Evolutionary conservation across 2,329 filamentous ascomycete genomes (phyloP).

Genomic region (Zasmidium angulare): DNA sequence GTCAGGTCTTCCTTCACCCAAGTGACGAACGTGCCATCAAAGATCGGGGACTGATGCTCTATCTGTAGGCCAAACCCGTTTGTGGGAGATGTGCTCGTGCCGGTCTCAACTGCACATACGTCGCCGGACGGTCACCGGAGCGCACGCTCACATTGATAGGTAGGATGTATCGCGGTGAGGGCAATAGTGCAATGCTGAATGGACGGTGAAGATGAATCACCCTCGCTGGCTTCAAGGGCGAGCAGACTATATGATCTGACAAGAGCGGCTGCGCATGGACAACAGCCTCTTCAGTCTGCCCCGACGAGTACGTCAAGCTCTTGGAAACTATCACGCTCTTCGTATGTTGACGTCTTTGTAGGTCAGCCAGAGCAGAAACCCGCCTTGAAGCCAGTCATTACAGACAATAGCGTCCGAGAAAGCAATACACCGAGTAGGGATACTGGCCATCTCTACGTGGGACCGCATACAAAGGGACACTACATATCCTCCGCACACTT

Average conservation of each 20-base stretch:
- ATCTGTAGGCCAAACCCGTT: slow-evolving; percentile 7
- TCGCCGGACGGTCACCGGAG: slow-evolving; percentile 11
- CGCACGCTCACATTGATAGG: slow-evolving; percentile 16
- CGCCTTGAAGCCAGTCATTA: background rate
- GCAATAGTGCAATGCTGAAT: background rate
- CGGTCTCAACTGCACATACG: slow-evolving; percentile 19
- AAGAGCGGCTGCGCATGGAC: slow-evolving; percentile 8
- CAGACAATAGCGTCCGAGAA: slow-evolving; percentile 6
- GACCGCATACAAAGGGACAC: slow-evolving; percentile 23
- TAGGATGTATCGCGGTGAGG: background rate
- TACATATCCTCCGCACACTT: slow-evolving; percentile 24
- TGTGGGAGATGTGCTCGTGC: slow-evolving; percentile 23
- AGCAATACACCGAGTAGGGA: slow-evolving; percentile 17
- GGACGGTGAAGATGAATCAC: slow-evolving; percentile 20
- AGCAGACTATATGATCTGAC: slow-evolving; percentile 21
- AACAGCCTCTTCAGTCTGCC: background rate
- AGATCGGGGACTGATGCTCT: no score
- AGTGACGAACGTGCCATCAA: no score
- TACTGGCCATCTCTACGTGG: slow-evolving; percentile 22
- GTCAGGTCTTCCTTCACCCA: no score
- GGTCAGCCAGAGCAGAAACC: background rate
- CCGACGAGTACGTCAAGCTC: slow-evolving; percentile 6
- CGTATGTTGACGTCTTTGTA: background rate
- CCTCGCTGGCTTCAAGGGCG: slow-evolving; percentile 19
- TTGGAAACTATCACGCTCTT: background rate